Base-by-base conservation (phyloP, 2,329 filamentous ascomycete species). In the Aspergillus felis region DNA sequence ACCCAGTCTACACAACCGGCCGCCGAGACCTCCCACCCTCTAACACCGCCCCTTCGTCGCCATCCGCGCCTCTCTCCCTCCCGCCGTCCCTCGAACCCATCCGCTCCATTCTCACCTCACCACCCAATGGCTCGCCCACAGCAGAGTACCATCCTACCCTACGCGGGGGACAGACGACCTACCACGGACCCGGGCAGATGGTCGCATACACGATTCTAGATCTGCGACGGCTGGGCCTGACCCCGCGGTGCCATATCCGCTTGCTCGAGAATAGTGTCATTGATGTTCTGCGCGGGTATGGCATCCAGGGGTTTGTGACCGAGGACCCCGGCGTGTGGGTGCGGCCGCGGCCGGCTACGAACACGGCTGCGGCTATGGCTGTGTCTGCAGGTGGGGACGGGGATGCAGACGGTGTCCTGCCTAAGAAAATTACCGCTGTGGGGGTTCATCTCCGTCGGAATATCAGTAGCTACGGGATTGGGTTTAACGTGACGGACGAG, bases 131-230 rank as follows among this genome's bases (percentile, higher is more conserved):
- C 32, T 57, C 71, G 32, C 77, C 77, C 38, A 65, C 71, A 27
- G 89, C 88, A 3, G 78, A 83, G n/a, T 85, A 94, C 65, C 75
- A 84, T 47, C 82, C 87, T 66, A 88, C 90, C 14, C 83, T 86
- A n/a, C 87, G 94, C 55, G 94, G 94, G 60, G 94, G 94, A 0
- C 86, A 96, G 63, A 92, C 91, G 0, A 97, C 94, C 2, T 97
- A 96, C 78, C 94, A 99, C 72, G 94, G 93, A 0, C 94, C 93
- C 0, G 93, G 93, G 0, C 94, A 99, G 73, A 77, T 96, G 51
- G 90, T 97, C 38, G 85, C 92, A n/a, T 99, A 96, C 79, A 91
- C 93, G 3, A 85, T 97, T 52, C 73, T 96, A n/a, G 91, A 96
- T 72, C 82, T 97, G 56, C 85, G 84, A 55, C 81, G 83, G 10